phyloP scores from a whole-genome alignment of 208 protist genomes.

The Trypanosoma lewisi region DNA sequence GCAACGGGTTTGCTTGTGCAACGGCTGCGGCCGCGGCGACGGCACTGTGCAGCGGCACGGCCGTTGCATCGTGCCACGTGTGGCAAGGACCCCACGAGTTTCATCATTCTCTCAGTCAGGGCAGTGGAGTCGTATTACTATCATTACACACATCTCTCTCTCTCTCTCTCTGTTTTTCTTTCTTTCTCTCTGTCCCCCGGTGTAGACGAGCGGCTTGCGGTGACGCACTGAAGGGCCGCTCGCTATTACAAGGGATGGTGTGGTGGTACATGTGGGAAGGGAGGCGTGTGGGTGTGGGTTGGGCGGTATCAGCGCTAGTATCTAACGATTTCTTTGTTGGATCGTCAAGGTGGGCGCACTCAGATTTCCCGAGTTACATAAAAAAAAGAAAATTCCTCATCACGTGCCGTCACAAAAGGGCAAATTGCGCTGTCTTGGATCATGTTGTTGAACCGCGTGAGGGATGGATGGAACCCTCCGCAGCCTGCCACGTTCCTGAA shows the following conservation, averaged over 20 bases:
- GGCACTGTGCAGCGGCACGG: neutral
- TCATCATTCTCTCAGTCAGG: constrained; percentile 17
- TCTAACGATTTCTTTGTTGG: constrained; percentile 73
- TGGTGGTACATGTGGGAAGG: constrained; percentile 71
- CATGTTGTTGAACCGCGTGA: constrained; percentile 24
- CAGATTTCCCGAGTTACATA: constrained; percentile 68
- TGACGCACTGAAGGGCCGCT: constrained; percentile 25
- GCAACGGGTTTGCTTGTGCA: constrained; percentile 59
- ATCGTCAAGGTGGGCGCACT: constrained; percentile 38
- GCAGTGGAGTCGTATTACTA: too few species aligned
- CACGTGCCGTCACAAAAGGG: constrained; percentile 1
- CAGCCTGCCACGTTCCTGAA: constrained; percentile 15
- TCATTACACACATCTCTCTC: neutral
- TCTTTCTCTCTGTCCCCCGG: constrained; percentile 14
- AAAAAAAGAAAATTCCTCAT: constrained; percentile 51
- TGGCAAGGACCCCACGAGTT: neutral
- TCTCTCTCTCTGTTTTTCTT: neutral
- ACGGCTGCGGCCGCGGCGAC: constrained; percentile 14
- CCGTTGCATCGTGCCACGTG: constrained; percentile 1
- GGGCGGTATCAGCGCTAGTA: constrained; percentile 62
- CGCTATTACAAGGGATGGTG: constrained; percentile 35
- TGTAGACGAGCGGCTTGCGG: constrained; percentile 51
- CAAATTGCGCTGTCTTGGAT: constrained; percentile 4
- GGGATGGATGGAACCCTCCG: neutral
- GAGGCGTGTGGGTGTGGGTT: constrained; percentile 67